Evolutionary conservation across 805 yeast species (phyloP).

Genomic region (Kluyveromyces nonfermentans): DNA sequence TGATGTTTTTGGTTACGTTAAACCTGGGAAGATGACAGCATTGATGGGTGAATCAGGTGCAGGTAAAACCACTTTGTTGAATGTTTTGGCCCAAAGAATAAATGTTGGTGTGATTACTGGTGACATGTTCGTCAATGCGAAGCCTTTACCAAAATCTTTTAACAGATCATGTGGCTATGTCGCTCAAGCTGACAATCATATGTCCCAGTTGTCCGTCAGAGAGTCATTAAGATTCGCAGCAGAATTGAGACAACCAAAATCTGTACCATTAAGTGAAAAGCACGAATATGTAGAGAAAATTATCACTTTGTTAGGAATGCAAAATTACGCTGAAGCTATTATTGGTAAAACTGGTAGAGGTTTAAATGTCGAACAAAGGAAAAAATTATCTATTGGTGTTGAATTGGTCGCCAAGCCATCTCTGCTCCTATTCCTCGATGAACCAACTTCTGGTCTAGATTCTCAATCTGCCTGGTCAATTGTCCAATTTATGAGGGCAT

Average conservation of each 20-base stretch:
- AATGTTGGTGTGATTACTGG: slow-evolving; percentile 65
- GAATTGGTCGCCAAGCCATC: slow-evolving; percentile 60
- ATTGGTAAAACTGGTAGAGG: slow-evolving; percentile 72
- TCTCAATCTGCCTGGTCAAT: slow-evolving; percentile 63
- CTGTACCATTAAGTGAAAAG: slow-evolving; percentile 45
- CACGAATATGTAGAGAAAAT: slow-evolving; percentile 57
- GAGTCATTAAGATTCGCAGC: slow-evolving; percentile 65
- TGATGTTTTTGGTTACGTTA: slow-evolving; percentile 60
- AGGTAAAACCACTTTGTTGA: slow-evolving; percentile 67
- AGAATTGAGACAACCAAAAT: slow-evolving; percentile 51
- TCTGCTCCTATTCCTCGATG: slow-evolving; percentile 51
- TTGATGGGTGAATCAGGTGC: slow-evolving; percentile 77
- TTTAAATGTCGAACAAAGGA: slow-evolving; percentile 52
- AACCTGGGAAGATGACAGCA: slow-evolving; percentile 75
- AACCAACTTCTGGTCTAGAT: slow-evolving; percentile 62
- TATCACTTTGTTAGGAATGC: slow-evolving; percentile 55
- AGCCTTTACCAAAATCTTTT: slow-evolving; percentile 49
- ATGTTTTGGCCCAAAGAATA: slow-evolving; percentile 61
- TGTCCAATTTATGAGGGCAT: slow-evolving; percentile 49
- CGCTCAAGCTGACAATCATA: slow-evolving; percentile 69
- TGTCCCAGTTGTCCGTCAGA: slow-evolving; percentile 57
- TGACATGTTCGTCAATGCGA: slow-evolving; percentile 58
- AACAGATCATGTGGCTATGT: slow-evolving; percentile 59
- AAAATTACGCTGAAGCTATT: slow-evolving; percentile 56
- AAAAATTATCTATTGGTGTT: slow-evolving; percentile 56